phyloP scores from a whole-genome alignment of 2,329 filamentous ascomycete genomes.

The Aureobasidium sp. region DNA sequence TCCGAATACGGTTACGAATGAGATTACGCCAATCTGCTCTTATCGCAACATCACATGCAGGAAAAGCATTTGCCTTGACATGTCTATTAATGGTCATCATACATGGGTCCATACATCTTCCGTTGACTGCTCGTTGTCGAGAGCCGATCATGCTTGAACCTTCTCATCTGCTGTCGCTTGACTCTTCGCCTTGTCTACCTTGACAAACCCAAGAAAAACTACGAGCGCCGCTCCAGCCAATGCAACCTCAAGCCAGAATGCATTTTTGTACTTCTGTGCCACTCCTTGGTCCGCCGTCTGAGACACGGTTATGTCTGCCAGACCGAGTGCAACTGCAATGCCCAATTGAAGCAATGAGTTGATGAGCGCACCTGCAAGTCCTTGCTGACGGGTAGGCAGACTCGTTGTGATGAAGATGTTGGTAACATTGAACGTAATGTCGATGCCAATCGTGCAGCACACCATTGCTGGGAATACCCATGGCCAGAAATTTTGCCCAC shows the following conservation, averaged over 20 bases:
- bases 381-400: conserved; percentile 60
- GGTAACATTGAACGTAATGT: conserved; percentile 67
- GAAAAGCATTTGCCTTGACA: background rate
- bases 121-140: background rate
- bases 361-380: conserved; percentile 63
- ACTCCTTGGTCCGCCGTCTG: conserved; percentile 33
- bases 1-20: conserved; percentile 9
- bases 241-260: conserved; percentile 18
- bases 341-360: conserved; percentile 66
- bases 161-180: conserved; percentile 53
- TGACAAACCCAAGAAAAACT: conserved; percentile 13
- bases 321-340: conserved; percentile 63
- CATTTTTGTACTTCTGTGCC: conserved; percentile 16
- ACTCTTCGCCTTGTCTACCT: conserved; percentile 46
- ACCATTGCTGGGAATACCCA: conserved; percentile 67
- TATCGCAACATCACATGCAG: conserved; percentile 8
- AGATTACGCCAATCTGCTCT: conserved; percentile 4
- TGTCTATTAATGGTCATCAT: background rate
- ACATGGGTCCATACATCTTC: background rate
- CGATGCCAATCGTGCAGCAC: conserved; percentile 64
- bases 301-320: conserved; percentile 57
- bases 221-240: conserved; percentile 15
- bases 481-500: conserved; percentile 58
- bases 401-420: conserved; percentile 70
- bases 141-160: background rate